A percentile compares a stretch with the other conserved stretches of the same genome.
Evolutionary conservation across 2,329 filamentous ascomycete genomes (phyloP).

Genomic region (Fusarium graminum): DNA sequence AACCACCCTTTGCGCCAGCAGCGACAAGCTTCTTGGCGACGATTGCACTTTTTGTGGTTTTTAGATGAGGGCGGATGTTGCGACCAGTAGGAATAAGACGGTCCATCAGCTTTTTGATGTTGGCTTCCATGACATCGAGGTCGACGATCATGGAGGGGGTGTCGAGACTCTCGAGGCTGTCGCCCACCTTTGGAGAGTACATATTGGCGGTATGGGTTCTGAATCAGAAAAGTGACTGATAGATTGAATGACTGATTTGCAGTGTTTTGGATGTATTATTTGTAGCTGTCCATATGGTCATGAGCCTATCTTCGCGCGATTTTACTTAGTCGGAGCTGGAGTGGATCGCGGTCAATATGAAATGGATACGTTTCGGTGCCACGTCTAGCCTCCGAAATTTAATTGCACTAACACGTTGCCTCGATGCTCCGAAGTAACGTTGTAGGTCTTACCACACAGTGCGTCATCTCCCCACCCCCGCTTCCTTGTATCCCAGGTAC

Average conservation of each 20-base stretch:
- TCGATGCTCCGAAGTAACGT: slow-evolving; percentile 11
- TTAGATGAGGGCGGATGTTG: slow-evolving; percentile 41
- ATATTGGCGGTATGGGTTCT: background rate
- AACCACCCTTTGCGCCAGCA: slow-evolving; percentile 37
- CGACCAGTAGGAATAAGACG: slow-evolving; percentile 58
- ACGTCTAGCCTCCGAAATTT: slow-evolving; percentile 8
- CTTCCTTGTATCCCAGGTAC: background rate
- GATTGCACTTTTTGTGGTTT: slow-evolving; percentile 35
- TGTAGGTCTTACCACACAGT: slow-evolving; percentile 15
- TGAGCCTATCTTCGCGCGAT: background rate
- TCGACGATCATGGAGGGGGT: slow-evolving; percentile 69
- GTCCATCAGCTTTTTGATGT: slow-evolving; percentile 62
- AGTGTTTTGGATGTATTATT: background rate
- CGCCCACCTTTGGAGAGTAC: slow-evolving; percentile 24
- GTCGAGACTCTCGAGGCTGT: slow-evolving; percentile 55
- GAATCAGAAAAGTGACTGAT: background rate
- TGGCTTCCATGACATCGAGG: slow-evolving; percentile 64
- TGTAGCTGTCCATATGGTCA: background rate
- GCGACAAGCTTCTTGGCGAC: slow-evolving; percentile 29
- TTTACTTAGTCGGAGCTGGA: background rate
- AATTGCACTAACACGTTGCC: background rate
- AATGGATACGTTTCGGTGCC: background rate
- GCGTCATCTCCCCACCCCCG: slow-evolving; percentile 8
- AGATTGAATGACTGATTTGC: background rate
- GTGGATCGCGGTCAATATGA: background rate